Evolutionary conservation across 345 rosid species (phyloP).

Genomic region (thale cress (Arabidopsis thaliana)): TAIR10.1 NC_003074.8:19306501-19307000

Average conservation of each 20-base stretch:
- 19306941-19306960: slow-evolving; percentile 14
- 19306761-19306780: slow-evolving; percentile 14
- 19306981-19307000: slow-evolving; percentile 6
- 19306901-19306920: slow-evolving; percentile 9
- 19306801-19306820: not conserved
- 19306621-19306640: not conserved
- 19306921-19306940: slow-evolving; percentile 15
- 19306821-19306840: slow-evolving; percentile 22
- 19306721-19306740: slow-evolving; percentile 11
- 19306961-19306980: slow-evolving; percentile 16
- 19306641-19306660: slow-evolving; percentile 4
- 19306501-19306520: not conserved
- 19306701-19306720: not conserved
- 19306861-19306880: not conserved
- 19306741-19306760: slow-evolving; percentile 22
- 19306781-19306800: slow-evolving; percentile 8
- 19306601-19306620: slow-evolving; percentile 11
- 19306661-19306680: not conserved
- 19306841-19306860: slow-evolving; percentile 6
- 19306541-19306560: slow-evolving; percentile 13
- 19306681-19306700: not conserved
- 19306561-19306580: not conserved
- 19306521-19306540: slow-evolving; percentile 1
- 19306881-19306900: slow-evolving; percentile 1
- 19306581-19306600: slow-evolving; percentile 2